Evolutionary conservation across 345 rosid genomes (phyloP).

Genomic region (Bruguiera gymnorhiza): DNA sequence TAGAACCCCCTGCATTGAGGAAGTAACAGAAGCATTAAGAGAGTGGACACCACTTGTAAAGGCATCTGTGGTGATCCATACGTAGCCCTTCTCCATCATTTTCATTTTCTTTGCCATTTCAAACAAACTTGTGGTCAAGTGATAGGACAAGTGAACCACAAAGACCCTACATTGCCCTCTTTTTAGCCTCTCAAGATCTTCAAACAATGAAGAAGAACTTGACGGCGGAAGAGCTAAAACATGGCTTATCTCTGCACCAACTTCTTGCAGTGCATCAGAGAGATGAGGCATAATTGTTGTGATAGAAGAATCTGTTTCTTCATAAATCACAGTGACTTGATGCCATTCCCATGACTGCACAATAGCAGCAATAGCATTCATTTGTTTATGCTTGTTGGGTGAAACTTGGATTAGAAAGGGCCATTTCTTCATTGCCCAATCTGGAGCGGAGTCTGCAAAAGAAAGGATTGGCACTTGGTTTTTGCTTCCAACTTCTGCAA

Average conservation of each 20-base stretch:
- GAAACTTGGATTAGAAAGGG: constrained; percentile 27
- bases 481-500: constrained; percentile 14
- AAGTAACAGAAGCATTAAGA: constrained; percentile 9
- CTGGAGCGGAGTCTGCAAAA: constrained; percentile 18
- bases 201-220: background rate
- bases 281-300: constrained; percentile 13
- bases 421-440: constrained; percentile 21
- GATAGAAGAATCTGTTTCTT: constrained; percentile 17
- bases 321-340: constrained; percentile 15
- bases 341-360: constrained; percentile 26
- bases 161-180: constrained; percentile 27
- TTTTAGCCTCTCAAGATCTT: constrained; percentile 4
- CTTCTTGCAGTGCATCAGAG: constrained; percentile 14
- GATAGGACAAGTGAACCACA: constrained; percentile 25
- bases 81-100: constrained; percentile 34
- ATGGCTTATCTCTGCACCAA: constrained; percentile 8
- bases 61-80: constrained; percentile 34
- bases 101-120: constrained; percentile 21
- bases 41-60: constrained; percentile 23
- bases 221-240: constrained; percentile 16
- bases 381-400: constrained; percentile 16
- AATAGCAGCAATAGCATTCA: constrained; percentile 30
- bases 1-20: constrained; percentile 30
- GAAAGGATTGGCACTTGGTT: constrained; percentile 23
- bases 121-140: constrained; percentile 15